phyloP scores from a whole-genome alignment of 345 rosid species.

The Aquilaria yunnanensis region DNA sequence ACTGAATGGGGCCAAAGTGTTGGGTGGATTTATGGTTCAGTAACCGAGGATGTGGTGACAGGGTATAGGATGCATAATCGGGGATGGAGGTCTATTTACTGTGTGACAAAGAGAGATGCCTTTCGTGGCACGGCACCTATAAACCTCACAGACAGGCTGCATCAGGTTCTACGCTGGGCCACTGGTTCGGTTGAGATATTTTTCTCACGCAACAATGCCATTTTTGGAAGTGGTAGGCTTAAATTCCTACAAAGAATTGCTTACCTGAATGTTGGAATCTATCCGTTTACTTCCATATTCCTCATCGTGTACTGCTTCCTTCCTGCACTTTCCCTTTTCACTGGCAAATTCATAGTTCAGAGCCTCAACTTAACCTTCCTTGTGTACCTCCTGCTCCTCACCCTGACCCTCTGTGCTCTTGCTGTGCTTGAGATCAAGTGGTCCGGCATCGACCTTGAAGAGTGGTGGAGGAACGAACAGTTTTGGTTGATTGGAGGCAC shows the following conservation, averaged over 20 bases:
- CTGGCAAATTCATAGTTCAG: conserved; percentile 64
- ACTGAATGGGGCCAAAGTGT: conserved; percentile 71
- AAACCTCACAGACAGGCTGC: conserved; percentile 75
- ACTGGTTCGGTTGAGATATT: conserved; percentile 88
- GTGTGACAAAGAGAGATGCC: conserved; percentile 66
- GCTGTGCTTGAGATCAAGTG: conserved; percentile 79
- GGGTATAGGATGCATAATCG: conserved; percentile 82
- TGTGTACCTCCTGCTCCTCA: conserved; percentile 47
- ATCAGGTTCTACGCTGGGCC: conserved; percentile 86
- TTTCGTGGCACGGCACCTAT: conserved; percentile 76
- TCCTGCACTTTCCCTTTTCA: conserved; percentile 63
- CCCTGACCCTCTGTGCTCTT: conserved; percentile 50
- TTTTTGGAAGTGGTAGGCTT: conserved; percentile 48
- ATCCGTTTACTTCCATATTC: conserved; percentile 81
- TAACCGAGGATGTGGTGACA: conserved; percentile 80
- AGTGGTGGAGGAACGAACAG: conserved; percentile 97
- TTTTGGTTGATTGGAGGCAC: conserved; percentile 90
- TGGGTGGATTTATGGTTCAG: conserved; percentile 89
- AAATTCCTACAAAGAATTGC: conserved; percentile 69
- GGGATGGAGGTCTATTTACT: conserved; percentile 80
- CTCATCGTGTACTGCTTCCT: conserved; percentile 85
- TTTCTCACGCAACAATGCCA: conserved; percentile 77
- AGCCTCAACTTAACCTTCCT: conserved; percentile 48
- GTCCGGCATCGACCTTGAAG: conserved; percentile 67
- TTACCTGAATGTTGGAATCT: conserved; percentile 75